These are phyloP conservation scores for Carex littledalei DNA, from an alignment of 176 grass and related monocot genomes.

Conservation along the genomic window DNA sequence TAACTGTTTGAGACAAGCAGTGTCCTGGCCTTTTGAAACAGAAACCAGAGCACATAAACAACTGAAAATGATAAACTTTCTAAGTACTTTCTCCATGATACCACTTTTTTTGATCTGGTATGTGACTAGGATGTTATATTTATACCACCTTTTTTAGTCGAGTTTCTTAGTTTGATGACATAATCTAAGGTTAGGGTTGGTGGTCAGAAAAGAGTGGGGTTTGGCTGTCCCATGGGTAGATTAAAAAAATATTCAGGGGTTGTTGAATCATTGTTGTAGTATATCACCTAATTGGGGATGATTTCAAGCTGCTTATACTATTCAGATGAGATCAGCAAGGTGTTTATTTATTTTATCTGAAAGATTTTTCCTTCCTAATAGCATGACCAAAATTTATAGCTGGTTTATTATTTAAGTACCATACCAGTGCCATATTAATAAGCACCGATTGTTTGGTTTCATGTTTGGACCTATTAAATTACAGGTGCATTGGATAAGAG, in stretches of 20 bases:
- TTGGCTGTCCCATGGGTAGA: not conserved
- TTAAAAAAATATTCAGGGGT: not conserved
- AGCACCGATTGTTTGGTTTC: not conserved
- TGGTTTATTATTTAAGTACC: not conserved
- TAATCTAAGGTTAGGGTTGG: constrained; percentile 11
- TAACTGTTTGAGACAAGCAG: constrained; percentile 26
- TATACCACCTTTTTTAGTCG: not conserved
- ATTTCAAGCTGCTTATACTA: not conserved
- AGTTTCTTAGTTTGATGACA: not conserved
- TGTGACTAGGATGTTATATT: not conserved
- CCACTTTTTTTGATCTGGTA: not conserved
- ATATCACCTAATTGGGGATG: constrained; percentile 8
- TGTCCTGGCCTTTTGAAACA: constrained; percentile 14
- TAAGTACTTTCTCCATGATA: constrained; percentile 6
- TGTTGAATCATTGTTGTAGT: constrained; percentile 21
- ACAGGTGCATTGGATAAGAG: not conserved
- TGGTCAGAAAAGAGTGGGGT: constrained; percentile 19
- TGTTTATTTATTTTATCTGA: not conserved
- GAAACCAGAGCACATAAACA: constrained; percentile 8
- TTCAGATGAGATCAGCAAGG: not conserved
- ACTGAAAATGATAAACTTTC: not conserved
- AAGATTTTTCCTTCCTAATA: not conserved
- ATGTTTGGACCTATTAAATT: not conserved
- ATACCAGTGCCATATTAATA: not conserved
- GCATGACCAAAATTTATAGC: not conserved